Evolutionary conservation across 2,329 filamentous ascomycete species (phyloP), one percentile per base, ranked within the genome.

Genomic region (Gnomoniopsis sp.): DNA sequence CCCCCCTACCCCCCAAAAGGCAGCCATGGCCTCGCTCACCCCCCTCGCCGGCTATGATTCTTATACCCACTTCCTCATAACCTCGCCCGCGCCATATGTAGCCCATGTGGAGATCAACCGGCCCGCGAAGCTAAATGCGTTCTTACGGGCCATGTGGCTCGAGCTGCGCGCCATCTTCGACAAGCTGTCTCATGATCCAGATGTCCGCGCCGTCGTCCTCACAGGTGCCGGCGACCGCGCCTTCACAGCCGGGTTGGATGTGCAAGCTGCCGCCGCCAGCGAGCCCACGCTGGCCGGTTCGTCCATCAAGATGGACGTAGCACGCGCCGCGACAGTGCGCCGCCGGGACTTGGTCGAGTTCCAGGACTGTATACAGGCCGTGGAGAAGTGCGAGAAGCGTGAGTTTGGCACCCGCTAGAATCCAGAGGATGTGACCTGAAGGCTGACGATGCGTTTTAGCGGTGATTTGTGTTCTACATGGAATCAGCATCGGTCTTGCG

Each of bases 61-160:
- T 38, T 88, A 84, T 75, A 77, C 87, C 65, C 79, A 89, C 78
- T 92, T 91, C 81, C 85, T 86, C 64, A 79, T 96, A 65, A 85
- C 83, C n/a, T 86, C 86, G 46, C 90, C 92, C 0, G 69, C 76
- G 41, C 81, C 88, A 68, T 86, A 86, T 76, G 88, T 97, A 51
- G 90, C 88, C n/a, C 91, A 96, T 71, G 89, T 98, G 60, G 88
- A 97, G 75, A 96, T 96, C 75, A 93, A 96, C 77, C 85, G 93
- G 1, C 86, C 93, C 1, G 74, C 85, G 65, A 96, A 96, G 77
- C 78, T 97, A 72, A 98, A 98, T 73, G 87, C 93, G 64, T 97
- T 96, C 73, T 82, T 86, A 65, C 86, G 91, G 71, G 77, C 84
- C 55, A 93, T 97, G 86, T 97, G 93, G 91, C 77, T 88, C 55